These are phyloP conservation scores for Scutellaria galericulata DNA, from an alignment of 257 asterid species.

Conservation along the genomic window DNA sequence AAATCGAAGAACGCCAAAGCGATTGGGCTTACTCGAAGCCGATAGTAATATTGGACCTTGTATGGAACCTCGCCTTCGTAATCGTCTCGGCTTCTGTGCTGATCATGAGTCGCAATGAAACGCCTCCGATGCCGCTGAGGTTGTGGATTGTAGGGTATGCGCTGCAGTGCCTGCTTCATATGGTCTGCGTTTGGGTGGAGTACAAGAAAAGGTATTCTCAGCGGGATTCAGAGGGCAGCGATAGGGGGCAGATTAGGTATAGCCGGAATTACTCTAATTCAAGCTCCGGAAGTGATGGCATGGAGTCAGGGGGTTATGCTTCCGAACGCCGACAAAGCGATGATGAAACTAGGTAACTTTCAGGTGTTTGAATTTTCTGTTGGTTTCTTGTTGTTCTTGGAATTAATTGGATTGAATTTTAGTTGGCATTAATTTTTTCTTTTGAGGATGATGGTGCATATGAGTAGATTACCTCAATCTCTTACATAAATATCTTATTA, in stretches of 20 bases:
- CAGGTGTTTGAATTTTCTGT: slow-evolving; percentile 3
- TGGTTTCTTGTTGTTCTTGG: slow-evolving; percentile 8
- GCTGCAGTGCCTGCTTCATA: slow-evolving; percentile 63
- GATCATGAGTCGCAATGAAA: slow-evolving; percentile 52
- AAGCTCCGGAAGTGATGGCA: slow-evolving; percentile 79
- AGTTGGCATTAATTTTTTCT: background rate
- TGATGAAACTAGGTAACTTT: slow-evolving; percentile 69
- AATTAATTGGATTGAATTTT: background rate
- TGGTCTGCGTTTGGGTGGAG: slow-evolving; percentile 62
- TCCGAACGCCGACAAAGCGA: slow-evolving; percentile 54
- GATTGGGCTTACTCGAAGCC: slow-evolving; percentile 82
- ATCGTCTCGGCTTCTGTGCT: slow-evolving; percentile 53
- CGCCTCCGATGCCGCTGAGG: slow-evolving; percentile 64
- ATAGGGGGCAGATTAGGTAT: slow-evolving; percentile 36
- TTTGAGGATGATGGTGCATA: background rate
- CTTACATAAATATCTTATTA: background rate
- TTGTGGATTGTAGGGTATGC: slow-evolving; percentile 68
- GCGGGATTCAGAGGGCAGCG: slow-evolving; percentile 44
- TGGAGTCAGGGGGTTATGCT: slow-evolving; percentile 53
- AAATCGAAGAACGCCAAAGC: slow-evolving; percentile 62
- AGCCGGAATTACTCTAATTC: slow-evolving; percentile 52
- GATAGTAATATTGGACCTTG: slow-evolving; percentile 59
- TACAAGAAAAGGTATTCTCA: slow-evolving; percentile 50
- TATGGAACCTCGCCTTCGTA: slow-evolving; percentile 67
- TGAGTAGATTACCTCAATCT: background rate